Base-by-base conservation (phyloP, 768 basidiomycete genomes). In the Pleurotus salmoneostramineus region DNA sequence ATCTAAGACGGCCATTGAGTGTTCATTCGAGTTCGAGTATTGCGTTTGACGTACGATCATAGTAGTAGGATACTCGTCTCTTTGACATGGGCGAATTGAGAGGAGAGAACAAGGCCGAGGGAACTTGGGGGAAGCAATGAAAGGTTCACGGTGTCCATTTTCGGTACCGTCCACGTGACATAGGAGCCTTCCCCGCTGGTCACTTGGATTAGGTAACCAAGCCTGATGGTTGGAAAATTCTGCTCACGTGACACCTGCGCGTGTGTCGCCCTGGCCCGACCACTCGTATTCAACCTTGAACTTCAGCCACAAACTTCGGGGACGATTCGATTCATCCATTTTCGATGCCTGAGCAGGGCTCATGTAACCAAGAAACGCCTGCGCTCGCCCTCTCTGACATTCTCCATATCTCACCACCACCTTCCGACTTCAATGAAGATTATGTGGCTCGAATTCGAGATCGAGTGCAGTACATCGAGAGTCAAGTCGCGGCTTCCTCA, bases 51-150 rank as follows among this genome's bases (percentile, higher is more conserved):
- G 48, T 62, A 89, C 89, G 69, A 61, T 93, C 91, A 62, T 90
- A 91, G 69, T 85, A 93, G 66, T 93, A 93, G 10, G 89, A 78
- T 6, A 93, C 90, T 60, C 89, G 83, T 63, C 83, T 77, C 64
- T 83, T 85, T 7, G 86, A 85, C 89, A 89, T 89, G 47, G 43
- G 44, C 27, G 37, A 31, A 31, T 11, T 15, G 46, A 48, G 46
- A 48, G 40, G 40, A n/a, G 40, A 42, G 40, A n/a, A 42, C 10
- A 42, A 42, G n/a, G 40, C 21, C 21, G 21, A 27, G 21, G 21
- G 21, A 27, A 27, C 21, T 27, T 27, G 21, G 21, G 3, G 21
- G 21, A 27, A 27, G 21, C 21, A 27, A 27, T 27, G 21, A 27
- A 27, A 27, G 1, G 21, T 27, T 27, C 21, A 27, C 21, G 21